phyloP scores from a whole-genome alignment of 2,329 filamentous ascomycete genomes.

The Fusarium sp. region DNA sequence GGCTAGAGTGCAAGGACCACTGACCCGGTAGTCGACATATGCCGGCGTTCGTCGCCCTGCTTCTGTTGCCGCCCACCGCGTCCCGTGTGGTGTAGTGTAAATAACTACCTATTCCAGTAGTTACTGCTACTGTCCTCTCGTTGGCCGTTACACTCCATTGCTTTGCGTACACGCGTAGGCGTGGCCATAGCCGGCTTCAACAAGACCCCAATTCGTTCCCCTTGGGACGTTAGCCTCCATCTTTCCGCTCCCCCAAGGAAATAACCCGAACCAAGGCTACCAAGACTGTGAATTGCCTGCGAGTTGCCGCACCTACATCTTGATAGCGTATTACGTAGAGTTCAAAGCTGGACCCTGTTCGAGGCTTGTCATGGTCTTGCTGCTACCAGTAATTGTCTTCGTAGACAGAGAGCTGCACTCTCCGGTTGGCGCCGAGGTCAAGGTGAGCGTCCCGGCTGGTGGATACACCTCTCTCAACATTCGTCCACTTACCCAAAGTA shows the following conservation, averaged over 20 bases:
- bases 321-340: neutral
- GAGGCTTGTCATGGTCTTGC: conserved; percentile 3
- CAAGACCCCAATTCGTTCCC: conserved; percentile 1
- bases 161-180: conserved; percentile 7
- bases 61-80: neutral
- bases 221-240: conserved; percentile 30
- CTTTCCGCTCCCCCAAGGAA: conserved; percentile 25
- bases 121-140: conserved; percentile 3
- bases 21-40: neutral
- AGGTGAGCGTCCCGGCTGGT: conserved; percentile 16
- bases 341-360: neutral
- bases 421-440: conserved; percentile 37
- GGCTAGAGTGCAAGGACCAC: neutral
- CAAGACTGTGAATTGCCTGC: neutral
- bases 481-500: conserved; percentile 13
- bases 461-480: conserved; percentile 10
- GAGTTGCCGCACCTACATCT: conserved; percentile 8
- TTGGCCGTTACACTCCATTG: neutral
- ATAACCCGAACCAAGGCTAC: conserved; percentile 17
- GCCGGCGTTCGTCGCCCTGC: neutral
- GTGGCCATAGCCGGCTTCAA: conserved; percentile 38
- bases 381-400: neutral
- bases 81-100: neutral
- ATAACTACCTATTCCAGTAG: conserved; percentile 14
- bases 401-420: conserved; percentile 3